Evolutionary conservation across 352 stramenopile species (phyloP), one percentile per base, ranked within the genome.

Genomic region (Phytophthora cactorum): DNA sequence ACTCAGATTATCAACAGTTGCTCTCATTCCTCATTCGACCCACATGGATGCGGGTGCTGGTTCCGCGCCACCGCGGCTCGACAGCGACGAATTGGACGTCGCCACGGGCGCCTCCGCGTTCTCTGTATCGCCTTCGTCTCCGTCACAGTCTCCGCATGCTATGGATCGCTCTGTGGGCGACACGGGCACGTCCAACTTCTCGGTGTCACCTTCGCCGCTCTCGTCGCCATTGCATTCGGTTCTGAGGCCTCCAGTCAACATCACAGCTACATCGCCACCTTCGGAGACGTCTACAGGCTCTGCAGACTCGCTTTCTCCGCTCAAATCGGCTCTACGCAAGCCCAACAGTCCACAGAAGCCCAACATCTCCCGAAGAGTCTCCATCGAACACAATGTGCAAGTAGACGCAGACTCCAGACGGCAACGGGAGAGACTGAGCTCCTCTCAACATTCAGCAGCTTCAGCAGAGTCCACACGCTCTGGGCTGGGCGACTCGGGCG

Each of bases 401-500:
- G 32, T 44, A 6, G 52, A 62, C n/a, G 39, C 17, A 12, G 41
- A 39, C 17, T 41, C 52, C 32, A 63, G 52, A 53, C n/a, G 17
- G 6, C 15, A 53, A 7, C 39, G 51, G 14, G 56, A 77, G 4
- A 51, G 63, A 25, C 6, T 70, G 1, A 76, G 68, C 52, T 72
- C 63, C 0, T 79, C 66, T 4, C 57, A 70, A 31, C 59, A 76
- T 17, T 81, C 74, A 0, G 54, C 25, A 59, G 41, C 39, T 52
- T 68, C 65, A 4, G 28, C 9, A 0, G 60, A 69, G 22, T 70
- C 66, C 2, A 17, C 53, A 32, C 29, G 56, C 22, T 75, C 66
- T 15, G 59, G 51, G 15, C 29, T 70, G 8, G 53, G 39, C 22
- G 71, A 78, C 55, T 66, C 52, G 2, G 50, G 50, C 44, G 56